A percentile compares a stretch with the other conserved stretches of the same genome.
Evolutionary conservation across 495 filamentous ascomycete species (phyloP).

Genomic region (Xylaria bambusicola): DNA sequence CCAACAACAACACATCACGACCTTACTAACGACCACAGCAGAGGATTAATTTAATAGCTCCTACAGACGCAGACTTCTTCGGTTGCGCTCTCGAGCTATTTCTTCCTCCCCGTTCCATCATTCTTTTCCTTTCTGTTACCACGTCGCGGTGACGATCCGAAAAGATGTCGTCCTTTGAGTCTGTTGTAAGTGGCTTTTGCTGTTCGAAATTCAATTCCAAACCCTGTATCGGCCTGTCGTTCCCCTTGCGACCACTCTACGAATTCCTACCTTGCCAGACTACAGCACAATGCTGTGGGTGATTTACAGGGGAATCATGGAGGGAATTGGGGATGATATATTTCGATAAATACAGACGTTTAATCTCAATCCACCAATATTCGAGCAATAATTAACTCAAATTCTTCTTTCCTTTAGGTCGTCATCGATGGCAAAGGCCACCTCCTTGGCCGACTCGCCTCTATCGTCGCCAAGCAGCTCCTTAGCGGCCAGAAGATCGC

Average conservation of each 20-base stretch:
- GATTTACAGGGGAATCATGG: not conserved
- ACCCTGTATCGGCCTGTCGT: not conserved
- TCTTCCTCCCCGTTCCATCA: constrained; percentile 32
- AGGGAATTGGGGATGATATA: not conserved
- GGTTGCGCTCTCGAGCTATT: constrained; percentile 37
- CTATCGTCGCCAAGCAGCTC: constrained; percentile 98
- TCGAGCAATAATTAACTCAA: constrained; percentile 10
- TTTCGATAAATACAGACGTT: too few species aligned
- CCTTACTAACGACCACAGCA: constrained; percentile 39
- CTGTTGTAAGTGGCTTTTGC: constrained; percentile 75
- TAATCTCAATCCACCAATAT: too few species aligned
- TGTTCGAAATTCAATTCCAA: constrained; percentile 16
- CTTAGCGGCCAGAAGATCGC: constrained; percentile 99
- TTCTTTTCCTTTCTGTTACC: constrained; percentile 33
- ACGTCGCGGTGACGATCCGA: constrained; percentile 42
- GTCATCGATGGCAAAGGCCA: constrained; percentile 99
- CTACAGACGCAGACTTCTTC: constrained; percentile 33
- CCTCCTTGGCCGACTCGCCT: constrained; percentile 97
- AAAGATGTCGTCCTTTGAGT: constrained; percentile 98
- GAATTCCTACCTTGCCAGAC: too few species aligned
- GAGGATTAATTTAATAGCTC: constrained; percentile 31
- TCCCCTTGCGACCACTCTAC: not conserved
- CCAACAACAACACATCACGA: constrained; percentile 36
- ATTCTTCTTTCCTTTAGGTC: constrained; percentile 57
- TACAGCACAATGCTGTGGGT: too few species aligned